These are phyloP conservation scores for Aureobasidium sp. DNA, from an alignment of 2,329 filamentous ascomycete species.

Conservation along the genomic window DNA sequence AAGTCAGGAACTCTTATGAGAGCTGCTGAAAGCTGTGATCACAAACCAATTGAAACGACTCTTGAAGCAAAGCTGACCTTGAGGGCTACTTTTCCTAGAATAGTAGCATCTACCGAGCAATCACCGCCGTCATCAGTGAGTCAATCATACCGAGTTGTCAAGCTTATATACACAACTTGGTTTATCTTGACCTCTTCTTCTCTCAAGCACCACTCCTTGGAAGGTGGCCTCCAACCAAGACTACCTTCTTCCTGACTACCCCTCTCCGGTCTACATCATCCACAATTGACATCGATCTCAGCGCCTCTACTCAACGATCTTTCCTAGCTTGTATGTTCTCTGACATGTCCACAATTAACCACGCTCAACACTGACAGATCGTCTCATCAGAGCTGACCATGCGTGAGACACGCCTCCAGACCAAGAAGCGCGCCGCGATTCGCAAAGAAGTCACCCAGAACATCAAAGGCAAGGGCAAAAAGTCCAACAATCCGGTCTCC, in stretches of 20 bases:
- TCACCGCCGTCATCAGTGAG: not conserved
- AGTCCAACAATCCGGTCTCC: no score
- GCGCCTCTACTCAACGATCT: not conserved
- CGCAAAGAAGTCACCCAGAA: not conserved
- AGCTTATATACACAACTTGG: not conserved
- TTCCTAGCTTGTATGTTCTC: not conserved
- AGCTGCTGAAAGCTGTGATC: not conserved
- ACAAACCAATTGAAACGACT: not conserved
- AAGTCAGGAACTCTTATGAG: not conserved
- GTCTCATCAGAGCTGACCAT: not conserved
- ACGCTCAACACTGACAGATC: not conserved
- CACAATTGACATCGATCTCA: not conserved
- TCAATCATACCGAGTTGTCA: not conserved
- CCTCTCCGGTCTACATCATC: not conserved
- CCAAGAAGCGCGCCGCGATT: not conserved
- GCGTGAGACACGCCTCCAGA: not conserved
- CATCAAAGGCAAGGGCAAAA: not conserved
- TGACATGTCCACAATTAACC: not conserved
- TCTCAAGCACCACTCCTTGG: not conserved
- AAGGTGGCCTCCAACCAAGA: not conserved
- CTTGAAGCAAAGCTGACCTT: not conserved
- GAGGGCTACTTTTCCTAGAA: not conserved
- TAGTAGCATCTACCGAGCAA: not conserved
- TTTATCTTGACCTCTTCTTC: not conserved
- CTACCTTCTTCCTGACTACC: not conserved